Evolutionary conservation across 1,284 basidiomycete species (phyloP), one percentile per base, ranked within the genome.

Genomic region (Rhodofomes roseus): DNA sequence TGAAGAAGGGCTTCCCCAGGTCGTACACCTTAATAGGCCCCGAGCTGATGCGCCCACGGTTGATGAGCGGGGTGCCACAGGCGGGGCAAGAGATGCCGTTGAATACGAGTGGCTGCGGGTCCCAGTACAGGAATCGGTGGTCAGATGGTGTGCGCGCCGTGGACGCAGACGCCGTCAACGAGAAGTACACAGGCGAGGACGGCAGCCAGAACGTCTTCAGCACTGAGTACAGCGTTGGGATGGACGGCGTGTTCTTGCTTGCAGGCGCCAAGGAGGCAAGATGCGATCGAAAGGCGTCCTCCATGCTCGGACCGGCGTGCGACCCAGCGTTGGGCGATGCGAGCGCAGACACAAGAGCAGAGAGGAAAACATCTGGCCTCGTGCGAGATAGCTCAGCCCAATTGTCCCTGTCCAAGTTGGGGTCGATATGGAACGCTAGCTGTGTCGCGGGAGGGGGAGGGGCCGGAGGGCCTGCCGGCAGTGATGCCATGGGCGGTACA

Each of bases 131-230:
- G 73, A 91, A 91, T 4, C 81, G 81, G 63, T 91, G 84, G 59
- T 89, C 83, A 2, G 86, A 85, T 5, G 85, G 84, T 0, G 81
- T 85, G 39, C 85, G 82, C 8, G 84, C 76, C 16, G 83, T 85
- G 5, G 83, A 82, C 1, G 85, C 79, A 4, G 87, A 86, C n/a
- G 87, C 84, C 6, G 88, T 89, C 39, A 90, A 76, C 0, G 85
- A 82, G 65, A 91, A 89, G 68, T 89, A 90, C 0, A 84, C 77
- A 0, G 89, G 87, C 0, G 87, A 89, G 0, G 82, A 83, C 0
- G 89, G 89, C 12, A 91, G 76, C 89, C 89, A 91, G 64, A 91
- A 91, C 0, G 89, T 90, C 70, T 87, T 88, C 44, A 90, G 76
- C 60, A 87, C 81, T 4, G 84, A 86, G 68, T 91, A 91, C 0